Evolutionary conservation across 2,329 filamentous ascomycete species (phyloP).

Genomic region (Cercospora citrullina): DNA sequence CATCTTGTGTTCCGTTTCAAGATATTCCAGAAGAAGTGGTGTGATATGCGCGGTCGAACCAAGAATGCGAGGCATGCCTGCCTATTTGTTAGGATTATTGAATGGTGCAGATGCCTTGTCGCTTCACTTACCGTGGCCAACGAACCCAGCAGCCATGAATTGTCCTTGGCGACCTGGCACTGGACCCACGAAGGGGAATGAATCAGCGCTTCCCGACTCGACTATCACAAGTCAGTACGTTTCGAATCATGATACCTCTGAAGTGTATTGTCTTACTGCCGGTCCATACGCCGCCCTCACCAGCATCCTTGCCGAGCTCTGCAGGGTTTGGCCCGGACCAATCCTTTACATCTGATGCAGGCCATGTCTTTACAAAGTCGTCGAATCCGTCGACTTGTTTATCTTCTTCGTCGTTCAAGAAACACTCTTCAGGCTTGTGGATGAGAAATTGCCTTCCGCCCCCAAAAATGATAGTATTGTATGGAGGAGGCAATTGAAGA

Average conservation of each 20-base stretch:
- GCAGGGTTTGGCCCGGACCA: slow-evolving; percentile 28
- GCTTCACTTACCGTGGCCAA: slow-evolving; percentile 29
- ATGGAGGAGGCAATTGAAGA: slow-evolving; percentile 37
- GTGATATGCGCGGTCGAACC: slow-evolving; percentile 36
- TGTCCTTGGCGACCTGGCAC: slow-evolving; percentile 31
- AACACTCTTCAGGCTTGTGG: slow-evolving; percentile 31
- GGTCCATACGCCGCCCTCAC: slow-evolving; percentile 37
- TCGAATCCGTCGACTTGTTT: slow-evolving; percentile 33
- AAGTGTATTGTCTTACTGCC: slow-evolving; percentile 26
- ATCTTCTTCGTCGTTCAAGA: slow-evolving; percentile 33
- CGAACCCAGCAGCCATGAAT: slow-evolving; percentile 34
- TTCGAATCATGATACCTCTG: not conserved
- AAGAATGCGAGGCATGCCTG: slow-evolving; percentile 39
- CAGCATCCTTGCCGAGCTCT: slow-evolving; percentile 26
- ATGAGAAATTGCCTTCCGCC: slow-evolving; percentile 33
- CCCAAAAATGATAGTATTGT: slow-evolving; percentile 37
- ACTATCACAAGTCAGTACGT: slow-evolving; percentile 15
- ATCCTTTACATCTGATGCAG: slow-evolving; percentile 30
- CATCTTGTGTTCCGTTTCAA: slow-evolving; percentile 27
- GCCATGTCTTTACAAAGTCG: slow-evolving; percentile 37
- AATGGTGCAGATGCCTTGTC: not conserved
- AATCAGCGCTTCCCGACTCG: slow-evolving; percentile 22
- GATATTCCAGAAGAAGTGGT: slow-evolving; percentile 30
- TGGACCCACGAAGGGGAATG: slow-evolving; percentile 35
- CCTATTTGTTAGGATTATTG: not conserved